A percentile compares a stretch with the other conserved stretches of the same genome.
phyloP scores from a whole-genome alignment of 176 grass and related monocot genomes.

The Saccharum officinarum region DNA sequence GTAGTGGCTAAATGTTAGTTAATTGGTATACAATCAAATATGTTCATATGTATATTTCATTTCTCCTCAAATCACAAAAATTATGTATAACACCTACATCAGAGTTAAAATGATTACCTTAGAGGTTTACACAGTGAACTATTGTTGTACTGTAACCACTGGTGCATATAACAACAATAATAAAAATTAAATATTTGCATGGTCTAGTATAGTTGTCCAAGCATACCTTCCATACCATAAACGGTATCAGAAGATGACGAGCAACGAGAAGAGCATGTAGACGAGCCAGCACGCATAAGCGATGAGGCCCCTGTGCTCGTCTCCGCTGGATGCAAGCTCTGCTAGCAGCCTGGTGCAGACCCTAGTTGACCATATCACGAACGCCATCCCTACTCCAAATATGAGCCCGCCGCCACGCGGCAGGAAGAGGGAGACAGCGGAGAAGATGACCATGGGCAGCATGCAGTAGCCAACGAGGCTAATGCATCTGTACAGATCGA shows the following conservation, averaged over 20 bases:
- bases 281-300: constrained; percentile 94
- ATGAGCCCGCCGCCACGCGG: constrained; percentile 72
- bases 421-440: constrained; percentile 78
- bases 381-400: constrained; percentile 66
- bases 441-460: constrained; percentile 99
- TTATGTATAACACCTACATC: not conserved
- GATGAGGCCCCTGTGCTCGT: constrained; percentile 77
- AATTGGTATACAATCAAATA: not conserved
- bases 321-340: constrained; percentile 82
- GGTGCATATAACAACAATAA: not conserved
- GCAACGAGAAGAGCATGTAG: constrained; percentile 92
- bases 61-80: not conserved
- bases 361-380: constrained; percentile 91
- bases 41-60: not conserved
- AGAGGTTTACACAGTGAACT: not conserved
- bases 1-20: not conserved
- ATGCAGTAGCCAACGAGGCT: constrained; percentile 95
- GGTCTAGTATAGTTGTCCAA: not conserved
- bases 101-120: not conserved
- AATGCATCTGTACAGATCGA: constrained; percentile 87
- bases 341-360: constrained; percentile 82
- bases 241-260: constrained; percentile 77
- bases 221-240: constrained; percentile 23
- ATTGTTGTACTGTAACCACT: too few species aligned
- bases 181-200: constrained; percentile 6